phyloP scores from a whole-genome alignment of 2,329 filamentous ascomycete genomes.

The Pseudogymnoascus sp. region DNA sequence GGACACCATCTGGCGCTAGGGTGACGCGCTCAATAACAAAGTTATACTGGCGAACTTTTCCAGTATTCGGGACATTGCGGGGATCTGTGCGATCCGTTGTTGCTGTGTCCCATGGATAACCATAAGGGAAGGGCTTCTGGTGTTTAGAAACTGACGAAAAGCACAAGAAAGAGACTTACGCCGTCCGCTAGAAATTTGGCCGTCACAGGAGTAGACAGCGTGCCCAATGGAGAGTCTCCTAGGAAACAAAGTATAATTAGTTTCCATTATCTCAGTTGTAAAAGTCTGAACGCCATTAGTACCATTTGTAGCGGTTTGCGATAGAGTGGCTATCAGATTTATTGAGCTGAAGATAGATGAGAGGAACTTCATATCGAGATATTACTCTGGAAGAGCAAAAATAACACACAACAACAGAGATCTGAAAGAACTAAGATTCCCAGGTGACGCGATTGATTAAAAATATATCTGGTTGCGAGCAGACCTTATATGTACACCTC shows the following conservation, averaged over 20 bases:
- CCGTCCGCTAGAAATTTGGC: background rate
- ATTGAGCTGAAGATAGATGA: background rate
- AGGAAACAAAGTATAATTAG: background rate
- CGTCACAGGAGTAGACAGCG: background rate
- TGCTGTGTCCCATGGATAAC: background rate
- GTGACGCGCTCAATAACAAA: background rate
- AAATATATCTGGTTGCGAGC: background rate
- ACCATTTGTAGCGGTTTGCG: background rate
- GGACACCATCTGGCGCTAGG: slow-evolving; percentile 24
- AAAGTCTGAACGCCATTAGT: background rate
- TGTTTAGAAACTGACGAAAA: background rate
- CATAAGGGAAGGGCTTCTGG: background rate
- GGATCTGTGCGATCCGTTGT: background rate
- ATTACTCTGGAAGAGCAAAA: background rate
- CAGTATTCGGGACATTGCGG: background rate
- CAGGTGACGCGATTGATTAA: background rate
- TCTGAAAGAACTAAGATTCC: background rate
- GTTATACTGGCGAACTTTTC: background rate
- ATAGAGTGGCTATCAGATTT: background rate
- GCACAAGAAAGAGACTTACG: background rate
- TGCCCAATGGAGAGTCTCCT: background rate
- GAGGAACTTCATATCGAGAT: background rate
- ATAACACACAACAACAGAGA: background rate
- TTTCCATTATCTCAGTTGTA: background rate
- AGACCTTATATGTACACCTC: background rate